Conservation (phyloP, 2,329 filamentous ascomycete genomes). For the Pseudogymnoascus sp. region DNA sequence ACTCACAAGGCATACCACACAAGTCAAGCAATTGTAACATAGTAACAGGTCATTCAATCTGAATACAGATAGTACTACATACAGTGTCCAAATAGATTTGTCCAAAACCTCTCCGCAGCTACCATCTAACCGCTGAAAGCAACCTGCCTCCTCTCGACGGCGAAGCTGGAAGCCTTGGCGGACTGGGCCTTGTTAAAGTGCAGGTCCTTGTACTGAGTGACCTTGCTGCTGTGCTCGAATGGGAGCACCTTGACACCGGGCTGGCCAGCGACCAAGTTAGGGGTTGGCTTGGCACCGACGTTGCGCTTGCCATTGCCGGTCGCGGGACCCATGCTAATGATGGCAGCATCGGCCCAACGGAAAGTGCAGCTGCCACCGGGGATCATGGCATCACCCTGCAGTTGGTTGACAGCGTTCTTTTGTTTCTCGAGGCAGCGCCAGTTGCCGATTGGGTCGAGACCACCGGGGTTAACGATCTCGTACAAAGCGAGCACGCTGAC, state of each 20-base stretch:
- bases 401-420: slow-evolving; percentile 13
- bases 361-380: slow-evolving; percentile 11
- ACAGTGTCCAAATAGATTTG: neutral
- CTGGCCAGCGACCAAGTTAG: neutral
- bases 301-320: neutral
- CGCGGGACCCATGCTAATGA: slow-evolving; percentile 11
- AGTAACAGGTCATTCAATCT: neutral
- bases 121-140: neutral
- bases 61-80: neutral
- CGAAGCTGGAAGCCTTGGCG: neutral
- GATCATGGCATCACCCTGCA: slow-evolving; percentile 7
- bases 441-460: slow-evolving; percentile 12
- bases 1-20: neutral
- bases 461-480: slow-evolving; percentile 12
- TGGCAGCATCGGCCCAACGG: slow-evolving; percentile 12
- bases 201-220: neutral
- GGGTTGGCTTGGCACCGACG: neutral
- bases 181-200: neutral
- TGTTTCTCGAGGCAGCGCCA: slow-evolving; percentile 14
- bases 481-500: slow-evolving; percentile 13
- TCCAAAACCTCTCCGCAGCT: neutral
- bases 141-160: slow-evolving; percentile 1
- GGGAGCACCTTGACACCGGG: neutral
- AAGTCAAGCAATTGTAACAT: neutral
- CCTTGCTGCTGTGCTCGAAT: neutral